A percentile compares a stretch with the other conserved stretches of the same genome.
phyloP scores from a whole-genome alignment of 306 rosid genomes.

The Vachellia collinsii region DNA sequence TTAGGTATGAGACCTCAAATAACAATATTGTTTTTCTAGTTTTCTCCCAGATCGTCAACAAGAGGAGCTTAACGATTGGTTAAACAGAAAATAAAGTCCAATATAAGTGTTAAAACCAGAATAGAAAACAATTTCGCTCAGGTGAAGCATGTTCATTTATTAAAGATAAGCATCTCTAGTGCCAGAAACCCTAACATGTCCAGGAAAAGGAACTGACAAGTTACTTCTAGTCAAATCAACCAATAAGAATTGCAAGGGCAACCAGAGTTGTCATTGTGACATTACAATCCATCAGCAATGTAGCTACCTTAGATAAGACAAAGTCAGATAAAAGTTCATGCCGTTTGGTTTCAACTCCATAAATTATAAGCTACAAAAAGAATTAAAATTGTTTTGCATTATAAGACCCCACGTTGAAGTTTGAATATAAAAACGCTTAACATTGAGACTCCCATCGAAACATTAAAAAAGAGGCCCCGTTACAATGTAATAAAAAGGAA shows the following conservation, averaged over 20 bases:
- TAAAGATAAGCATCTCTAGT: not conserved
- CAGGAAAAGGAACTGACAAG: not conserved
- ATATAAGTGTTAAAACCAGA: not conserved
- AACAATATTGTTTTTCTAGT: not conserved
- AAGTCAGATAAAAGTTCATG: not conserved
- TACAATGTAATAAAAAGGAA: not conserved
- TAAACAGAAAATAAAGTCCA: not conserved
- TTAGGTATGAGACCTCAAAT: conserved; percentile 2
- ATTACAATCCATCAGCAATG: conserved; percentile 23
- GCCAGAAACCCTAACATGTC: conserved; percentile 18
- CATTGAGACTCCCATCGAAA: not conserved
- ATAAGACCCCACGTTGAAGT: not conserved
- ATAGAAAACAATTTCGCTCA: not conserved
- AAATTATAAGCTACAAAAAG: not conserved
- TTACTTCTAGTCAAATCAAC: conserved; percentile 10
- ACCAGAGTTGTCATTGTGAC: not conserved
- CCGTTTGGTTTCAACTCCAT: not conserved
- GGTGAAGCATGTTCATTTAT: not conserved
- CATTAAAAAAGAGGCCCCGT: not conserved
- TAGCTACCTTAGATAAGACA: not conserved
- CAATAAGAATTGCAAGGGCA: not conserved
- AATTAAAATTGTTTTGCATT: not conserved
- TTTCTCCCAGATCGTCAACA: not conserved
- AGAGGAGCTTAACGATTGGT: not conserved
- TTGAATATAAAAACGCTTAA: conserved; percentile 1